Evolutionary conservation across 2,329 filamentous ascomycete genomes (phyloP), one percentile per base, ranked within the genome.

Genomic region (Pezicula neosporulosa): DNA sequence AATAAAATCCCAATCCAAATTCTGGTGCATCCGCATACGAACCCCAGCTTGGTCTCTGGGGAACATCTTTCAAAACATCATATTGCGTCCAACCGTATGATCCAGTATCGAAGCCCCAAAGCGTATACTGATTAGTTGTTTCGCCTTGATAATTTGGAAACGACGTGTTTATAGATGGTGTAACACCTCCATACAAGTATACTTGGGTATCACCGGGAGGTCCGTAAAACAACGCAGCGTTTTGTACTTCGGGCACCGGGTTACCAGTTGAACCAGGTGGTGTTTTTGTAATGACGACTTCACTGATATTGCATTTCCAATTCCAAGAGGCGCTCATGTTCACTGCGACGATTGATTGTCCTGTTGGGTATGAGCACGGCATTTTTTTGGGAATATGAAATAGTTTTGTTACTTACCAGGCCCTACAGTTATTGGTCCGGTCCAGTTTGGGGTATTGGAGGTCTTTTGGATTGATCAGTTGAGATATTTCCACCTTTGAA

Each of bases 1-100:
- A 53, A 19, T 57, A 61, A 38, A 61, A 61, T 2, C 49, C 54
- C 13, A 56, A 38, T 2, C 54, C 52, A n/a, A 46, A 46, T 15
- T 55, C 49, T 15, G 54, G 49, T 7, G 54, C 33, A 15, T 51
- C 50, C 18, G 52, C 51, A 7, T 44, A 48, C 3, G 49, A 30
- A 9, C 54, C 54, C 19, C 36, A 50, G 16, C 49, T 50, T 9
- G 54, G 45, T 19, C 52, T 55, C n/a, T 50, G 27, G 4, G 46
- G 19, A 15, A 13, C 30, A 42, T 44, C 49, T 49, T 30, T 30
- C 21, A 44, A 52, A 35, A 52, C 48, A 43, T 51, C 37, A 37
- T 52, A 52, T 8, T 43, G 35, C 19, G 44, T 52, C 50, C 50
- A 52, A 7, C 21, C 21, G 15, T 52, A 33, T 9, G 50, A 48